Evolutionary conservation across 2,329 filamentous ascomycete species (phyloP), one percentile per base, ranked within the genome.

Genomic region (Colletotrichum spaethianum): DNA sequence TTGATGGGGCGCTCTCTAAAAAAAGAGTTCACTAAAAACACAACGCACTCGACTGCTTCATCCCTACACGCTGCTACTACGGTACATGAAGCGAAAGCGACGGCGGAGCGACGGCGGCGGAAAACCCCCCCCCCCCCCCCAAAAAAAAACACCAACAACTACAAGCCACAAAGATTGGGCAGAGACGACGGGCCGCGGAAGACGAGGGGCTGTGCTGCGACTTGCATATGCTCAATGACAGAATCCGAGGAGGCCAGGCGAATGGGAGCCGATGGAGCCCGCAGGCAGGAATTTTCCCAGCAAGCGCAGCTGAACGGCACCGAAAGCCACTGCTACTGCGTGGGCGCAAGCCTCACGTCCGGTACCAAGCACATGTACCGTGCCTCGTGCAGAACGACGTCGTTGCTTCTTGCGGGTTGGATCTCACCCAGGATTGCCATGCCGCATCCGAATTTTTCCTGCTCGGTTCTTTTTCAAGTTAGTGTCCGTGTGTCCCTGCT

Each of bases 141-240:
- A n/a, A 44, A n/a, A 28, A n/a, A 16, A 26, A 18, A 18, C 38
- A 16, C 11, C 14, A 52, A 42, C 4, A 46, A 33, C n/a, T n/a
- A 16, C 28, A 56, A 67, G 42, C 31, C 31, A 26, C 26, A 71
- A n/a, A n/a, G n/a, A n/a, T n/a, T n/a, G n/a, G n/a, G 33, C 33
- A 36, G 23, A 59, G 61, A 67, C 64, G 60, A 56, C 48, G n/a
- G 69, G 28, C 55, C 52, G 50, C 65, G 28, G 52, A 65, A 38
- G 70, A 68, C 65, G 76, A 67, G 75, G 80, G 80, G 52, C 80
- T 80, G 80, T 81, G 80, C 79, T 77, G 75, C 74, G 72, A 77
- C 78, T 67, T 80, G 79, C 79, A 80, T 79, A 79, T 77, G 77
- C 75, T 79, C 74, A 75, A 76, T 76, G 74, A 77, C 76, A 80